Evolutionary conservation across 805 yeast species (phyloP), one percentile per base, ranked within the genome.

Genomic region (Saturnispora dispora): DNA sequence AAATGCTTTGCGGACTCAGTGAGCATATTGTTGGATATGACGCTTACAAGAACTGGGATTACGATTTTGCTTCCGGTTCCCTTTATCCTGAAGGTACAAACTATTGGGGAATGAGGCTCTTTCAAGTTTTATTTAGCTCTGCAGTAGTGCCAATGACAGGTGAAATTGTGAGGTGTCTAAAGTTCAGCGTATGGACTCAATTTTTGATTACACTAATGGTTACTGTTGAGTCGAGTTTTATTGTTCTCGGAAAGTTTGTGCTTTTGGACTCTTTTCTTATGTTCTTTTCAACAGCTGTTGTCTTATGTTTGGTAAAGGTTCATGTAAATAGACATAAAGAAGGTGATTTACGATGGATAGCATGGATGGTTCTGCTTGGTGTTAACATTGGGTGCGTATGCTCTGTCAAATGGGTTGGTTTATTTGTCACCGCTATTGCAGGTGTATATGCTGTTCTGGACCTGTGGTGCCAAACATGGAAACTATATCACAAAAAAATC

Each of bases 361-460:
- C 85, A 62, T 84, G 89, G 89, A 67, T 83, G 65, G 51, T 72
- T 4, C 50, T 79, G 2, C 75, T 85, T 1, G 95, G 95, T 10
- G 23, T 81, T 1, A 77, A 85, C 6, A 76, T 86, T 52, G 95
- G 95, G 0, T 85, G 90, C 66, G 95, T 85, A 5, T 85, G 90
- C 59, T 82, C 89, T 42, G 87, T 85, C 9, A 86, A 86, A 66
- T 85, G 90, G 93, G 95, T 86, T 15, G 95, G 95, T 4, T 64
- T 85, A 30, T 85, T 93, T 62, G 87, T 88, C 54, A 91, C 95
- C 52, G 68, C 88, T 17, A 71, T 89, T 56, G 89, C 93, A 51
- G 99, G 99, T 46, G 77, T 88, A 55, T 88, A 91, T 69, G 89
- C 96, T 22, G 74, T 87, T 39, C 84, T 81, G 49, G 97, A 93